Evolutionary conservation across 768 basidiomycete species (phyloP).

Genomic region (Tricholoma furcatifolium): DNA sequence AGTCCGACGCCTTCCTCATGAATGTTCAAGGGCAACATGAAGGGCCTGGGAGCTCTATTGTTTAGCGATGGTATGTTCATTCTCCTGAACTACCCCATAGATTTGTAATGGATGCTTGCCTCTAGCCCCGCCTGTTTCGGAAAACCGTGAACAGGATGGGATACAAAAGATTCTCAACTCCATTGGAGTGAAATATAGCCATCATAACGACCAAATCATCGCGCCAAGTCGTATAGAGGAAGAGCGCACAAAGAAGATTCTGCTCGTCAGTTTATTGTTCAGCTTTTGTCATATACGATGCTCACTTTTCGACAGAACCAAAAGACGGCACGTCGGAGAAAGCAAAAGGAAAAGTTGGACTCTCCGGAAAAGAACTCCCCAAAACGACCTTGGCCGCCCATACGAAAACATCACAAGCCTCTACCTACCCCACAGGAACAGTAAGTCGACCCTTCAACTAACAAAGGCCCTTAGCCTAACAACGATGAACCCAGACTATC

Average conservation of each 20-base stretch:
- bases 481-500: conserved; percentile 39
- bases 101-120: background rate
- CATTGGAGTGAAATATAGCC: conserved; percentile 70
- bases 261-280: conserved; percentile 38
- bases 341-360: conserved; percentile 18
- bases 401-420: conserved; percentile 53
- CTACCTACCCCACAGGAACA: conserved; percentile 47
- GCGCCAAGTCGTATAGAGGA: conserved; percentile 68
- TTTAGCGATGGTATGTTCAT: conserved; percentile 61
- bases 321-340: conserved; percentile 29
- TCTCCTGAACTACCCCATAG: background rate
- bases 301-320: conserved; percentile 9
- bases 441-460: conserved; percentile 31
- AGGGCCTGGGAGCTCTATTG: conserved; percentile 62
- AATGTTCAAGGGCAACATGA: conserved; percentile 44
- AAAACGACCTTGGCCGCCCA: conserved; percentile 63
- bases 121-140: conserved; percentile 34
- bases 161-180: conserved; percentile 54
- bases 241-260: conserved; percentile 52
- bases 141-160: conserved; percentile 40
- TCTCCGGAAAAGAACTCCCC: conserved; percentile 26
- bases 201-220: conserved; percentile 72
- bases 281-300: background rate
- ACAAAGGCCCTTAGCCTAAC: background rate
- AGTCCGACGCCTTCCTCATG: background rate